Base-by-base conservation (phyloP, 1,284 basidiomycete genomes). In the Rhodotorula sp. region DNA sequence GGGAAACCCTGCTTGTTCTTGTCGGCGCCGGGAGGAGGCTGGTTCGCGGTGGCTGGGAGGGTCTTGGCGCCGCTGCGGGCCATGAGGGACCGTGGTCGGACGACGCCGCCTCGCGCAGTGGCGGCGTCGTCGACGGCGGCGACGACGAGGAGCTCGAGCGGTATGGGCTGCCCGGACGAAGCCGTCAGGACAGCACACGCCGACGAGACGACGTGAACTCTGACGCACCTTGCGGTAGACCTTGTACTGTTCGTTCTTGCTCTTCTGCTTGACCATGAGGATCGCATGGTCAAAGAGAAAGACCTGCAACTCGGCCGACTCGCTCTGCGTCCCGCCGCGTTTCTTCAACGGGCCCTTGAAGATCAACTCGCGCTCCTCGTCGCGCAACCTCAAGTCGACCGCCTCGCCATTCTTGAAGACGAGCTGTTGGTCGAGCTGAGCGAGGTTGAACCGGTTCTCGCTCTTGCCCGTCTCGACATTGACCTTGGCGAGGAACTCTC, bases 201-300 rank as follows among this genome's bases (percentile, higher is more conserved):
- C n/a, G n/a, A n/a, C n/a, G n/a, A n/a, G n/a, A n/a, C n/a, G n/a
- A n/a, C n/a, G n/a, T n/a, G n/a, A n/a, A n/a, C 6, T 20, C 48
- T 29, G 19, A 84, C 89, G 79, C 78, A 94, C 92, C 76, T 90
- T 87, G 75, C 94, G 89, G 79, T 96, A 96, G 30, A 98, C 95
- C 79, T 93, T 93, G 81, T 88, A 90, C 77, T 94, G 90, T 76
- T 98, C 94, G 66, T 89, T 88, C 81, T 95, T 94, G 78, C 81
- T 91, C 79, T 87, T 94, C 77, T 89, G 86, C 83, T 99, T 99
- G 74, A 92, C 94, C 86, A 99, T 92, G 56, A 99, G 83, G 63
- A 99, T 82, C 1, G 94, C 94, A 81, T 99, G 95, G 80, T 99
- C 96, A 78, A 99, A 97, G 75, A 99, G 82, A 84, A 96, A 97